Evolutionary conservation across 805 yeast genomes (phyloP), one percentile per base, ranked within the genome.

Genomic region (Metschnikowia baotianmanensis): DNA sequence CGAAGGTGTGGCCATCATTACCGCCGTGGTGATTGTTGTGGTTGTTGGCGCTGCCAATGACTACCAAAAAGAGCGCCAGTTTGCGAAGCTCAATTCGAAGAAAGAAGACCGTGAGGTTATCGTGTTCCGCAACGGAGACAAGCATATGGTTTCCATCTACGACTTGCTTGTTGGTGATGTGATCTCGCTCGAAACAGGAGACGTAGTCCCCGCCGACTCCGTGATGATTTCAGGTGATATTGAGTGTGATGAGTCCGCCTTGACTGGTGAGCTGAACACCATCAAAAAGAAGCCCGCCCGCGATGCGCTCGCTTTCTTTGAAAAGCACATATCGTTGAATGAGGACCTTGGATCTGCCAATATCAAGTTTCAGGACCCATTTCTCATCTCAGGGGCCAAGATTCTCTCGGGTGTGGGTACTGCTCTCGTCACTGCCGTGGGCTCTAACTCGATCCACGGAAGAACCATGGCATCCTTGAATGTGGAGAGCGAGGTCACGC

Each of bases 1-100:
- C 34, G 99, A 93, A 69, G 99, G 99, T 52, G 96, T 90, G 27
- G 99, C 99, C 29, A 93, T 93, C 58, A 77, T 93, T 52, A 84
- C 84, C 4, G 99, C 99, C 16, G 86, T 93, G 18, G 55, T 79
- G 4, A 91, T 93, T 45, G 98, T 93, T 24, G 96, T 91, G 4
- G 50, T 87, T 2, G 99, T 95, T 11, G 96, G 97, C 36, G 93
- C 96, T 2, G 83, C 78, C n/a, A 93, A 93, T 62, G 99, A 93
- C 65, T 93, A 85, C 69, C 96, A 93, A 59, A 95, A 95, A 61
- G 99, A 93, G 61, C 69, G 88, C 12, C 99, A 93, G 60, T 93
- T 93, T 63, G 85, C 86, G 36, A 83, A 81, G 51, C 75, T 93
- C 48, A 90, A 91, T 62, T 80, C 88, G 23, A 86, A 90, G 62